These are phyloP conservation scores for Synchytrium microbalum DNA, from an alignment of 371 early-diverging fungal species.

Conservation along the genomic window DNA sequence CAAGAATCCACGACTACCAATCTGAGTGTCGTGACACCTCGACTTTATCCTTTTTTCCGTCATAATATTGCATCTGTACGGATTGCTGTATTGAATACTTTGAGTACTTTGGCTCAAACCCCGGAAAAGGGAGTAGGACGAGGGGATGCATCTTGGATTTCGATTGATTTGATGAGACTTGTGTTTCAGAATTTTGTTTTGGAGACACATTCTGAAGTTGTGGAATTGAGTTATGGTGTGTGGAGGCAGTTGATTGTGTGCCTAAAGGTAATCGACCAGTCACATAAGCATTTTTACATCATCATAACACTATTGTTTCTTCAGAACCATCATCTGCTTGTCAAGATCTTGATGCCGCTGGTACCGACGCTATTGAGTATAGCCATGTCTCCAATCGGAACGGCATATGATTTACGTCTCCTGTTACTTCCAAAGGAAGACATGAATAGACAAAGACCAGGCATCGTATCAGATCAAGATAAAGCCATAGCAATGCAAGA, in stretches of 20 bases:
- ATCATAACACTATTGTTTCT: not conserved
- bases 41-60: slow-evolving; percentile 87
- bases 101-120: slow-evolving; percentile 68
- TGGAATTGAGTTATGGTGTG: slow-evolving; percentile 54
- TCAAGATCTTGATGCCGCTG: not conserved
- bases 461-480: slow-evolving; percentile 53
- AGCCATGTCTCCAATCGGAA: slow-evolving; percentile 47
- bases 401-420: slow-evolving; percentile 57
- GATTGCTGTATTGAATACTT: slow-evolving; percentile 70
- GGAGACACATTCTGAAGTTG: slow-evolving; percentile 66
- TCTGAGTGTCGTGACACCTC: slow-evolving; percentile 65
- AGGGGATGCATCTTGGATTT: slow-evolving; percentile 60
- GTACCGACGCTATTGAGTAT: slow-evolving; percentile 20
- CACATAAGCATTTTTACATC: not conserved
- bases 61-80: slow-evolving; percentile 87
- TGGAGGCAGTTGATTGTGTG: slow-evolving; percentile 57
- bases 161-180: slow-evolving; percentile 62
- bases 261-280: not conserved
- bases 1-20: slow-evolving; percentile 23
- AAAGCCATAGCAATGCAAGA: slow-evolving; percentile 88
- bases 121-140: slow-evolving; percentile 13
- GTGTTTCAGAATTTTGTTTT: slow-evolving; percentile 86
- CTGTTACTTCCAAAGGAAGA: slow-evolving; percentile 36
- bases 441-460: slow-evolving; percentile 1
- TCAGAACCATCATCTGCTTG: not conserved